Evolutionary conservation across 108 stramenopile genomes (phyloP).

Genomic region (Chaetoceros tenuissimus): DNA sequence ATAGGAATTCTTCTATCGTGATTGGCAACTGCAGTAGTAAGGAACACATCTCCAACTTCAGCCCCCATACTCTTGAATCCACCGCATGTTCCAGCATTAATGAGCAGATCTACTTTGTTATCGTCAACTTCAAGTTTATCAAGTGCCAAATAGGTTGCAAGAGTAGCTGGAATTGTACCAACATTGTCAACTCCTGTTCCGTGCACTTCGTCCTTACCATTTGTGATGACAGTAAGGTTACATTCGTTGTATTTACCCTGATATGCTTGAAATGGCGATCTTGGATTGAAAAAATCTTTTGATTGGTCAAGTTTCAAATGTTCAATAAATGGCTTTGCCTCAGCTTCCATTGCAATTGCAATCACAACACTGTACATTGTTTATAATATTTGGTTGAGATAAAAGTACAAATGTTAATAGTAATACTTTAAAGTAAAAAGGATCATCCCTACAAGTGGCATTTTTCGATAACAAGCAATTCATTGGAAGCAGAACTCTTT

Average conservation of each 20-base stretch:
- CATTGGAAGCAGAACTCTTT: no score
- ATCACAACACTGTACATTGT: slow-evolving; percentile 73
- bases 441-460: no score
- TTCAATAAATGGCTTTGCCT: slow-evolving; percentile 82
- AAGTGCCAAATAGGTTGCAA: slow-evolving; percentile 73
- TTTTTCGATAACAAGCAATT: no score
- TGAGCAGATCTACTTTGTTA: slow-evolving; percentile 53
- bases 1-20: slow-evolving; percentile 97
- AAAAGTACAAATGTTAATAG: no score
- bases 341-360: slow-evolving; percentile 92
- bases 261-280: slow-evolving; percentile 77
- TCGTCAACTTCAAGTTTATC: slow-evolving; percentile 29
- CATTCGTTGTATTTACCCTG: slow-evolving; percentile 62
- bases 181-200: slow-evolving; percentile 89
- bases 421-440: no score
- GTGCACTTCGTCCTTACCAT: slow-evolving; percentile 79
- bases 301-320: slow-evolving; percentile 53
- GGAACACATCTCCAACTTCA: slow-evolving; percentile 86
- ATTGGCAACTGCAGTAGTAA: slow-evolving; percentile 81
- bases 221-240: slow-evolving; percentile 83
- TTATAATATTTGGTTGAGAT: no score
- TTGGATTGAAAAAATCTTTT: slow-evolving; percentile 61
- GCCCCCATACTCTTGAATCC: slow-evolving; percentile 89
- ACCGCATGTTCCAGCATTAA: slow-evolving; percentile 96
- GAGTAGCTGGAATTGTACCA: slow-evolving; percentile 84